Evolutionary conservation across 2,329 filamentous ascomycete species (phyloP).

Genomic region (Exophiala spinifera): DNA sequence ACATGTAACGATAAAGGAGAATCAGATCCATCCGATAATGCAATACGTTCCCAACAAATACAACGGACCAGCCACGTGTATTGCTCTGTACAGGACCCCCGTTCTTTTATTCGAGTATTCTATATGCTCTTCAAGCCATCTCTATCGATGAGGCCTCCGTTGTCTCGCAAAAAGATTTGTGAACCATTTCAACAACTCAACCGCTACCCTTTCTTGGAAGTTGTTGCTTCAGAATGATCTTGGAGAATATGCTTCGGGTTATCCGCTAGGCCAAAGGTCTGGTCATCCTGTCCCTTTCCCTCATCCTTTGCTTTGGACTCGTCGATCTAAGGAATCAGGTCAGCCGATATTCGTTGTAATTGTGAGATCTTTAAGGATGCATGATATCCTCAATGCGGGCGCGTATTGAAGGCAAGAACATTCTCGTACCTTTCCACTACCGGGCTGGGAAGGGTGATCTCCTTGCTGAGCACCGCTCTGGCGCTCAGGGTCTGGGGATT

Average conservation of each 20-base stretch:
- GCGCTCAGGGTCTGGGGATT: slow-evolving; percentile 72
- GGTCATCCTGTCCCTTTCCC: slow-evolving; percentile 29
- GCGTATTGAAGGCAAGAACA: neutral
- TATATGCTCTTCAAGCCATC: too few species aligned
- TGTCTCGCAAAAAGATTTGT: too few species aligned
- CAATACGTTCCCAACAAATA: too few species aligned
- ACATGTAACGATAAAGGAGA: too few species aligned
- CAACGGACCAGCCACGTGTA: too few species aligned
- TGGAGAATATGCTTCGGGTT: slow-evolving; percentile 44
- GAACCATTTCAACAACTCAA: too few species aligned
- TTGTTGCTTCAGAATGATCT: slow-evolving; percentile 34
- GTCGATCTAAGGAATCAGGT: slow-evolving; percentile 28
- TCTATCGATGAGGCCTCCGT: too few species aligned
- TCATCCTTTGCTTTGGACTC: slow-evolving; percentile 29
- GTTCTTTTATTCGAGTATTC: too few species aligned
- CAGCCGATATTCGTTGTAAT: neutral
- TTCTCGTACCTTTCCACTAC: slow-evolving; percentile 32
- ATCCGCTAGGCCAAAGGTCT: slow-evolving; percentile 34
- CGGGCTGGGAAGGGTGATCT: slow-evolving; percentile 54
- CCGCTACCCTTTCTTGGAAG: slow-evolving; percentile 30
- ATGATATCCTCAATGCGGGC: neutral
- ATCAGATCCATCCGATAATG: too few species aligned
- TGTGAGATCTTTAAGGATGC: too few species aligned
- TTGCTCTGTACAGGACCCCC: too few species aligned
- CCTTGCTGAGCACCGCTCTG: slow-evolving; percentile 65